A percentile compares a stretch with the other conserved stretches of the same genome.
phyloP scores from a whole-genome alignment of 257 asterid genomes.

The Rehmannia glutinosa region DNA sequence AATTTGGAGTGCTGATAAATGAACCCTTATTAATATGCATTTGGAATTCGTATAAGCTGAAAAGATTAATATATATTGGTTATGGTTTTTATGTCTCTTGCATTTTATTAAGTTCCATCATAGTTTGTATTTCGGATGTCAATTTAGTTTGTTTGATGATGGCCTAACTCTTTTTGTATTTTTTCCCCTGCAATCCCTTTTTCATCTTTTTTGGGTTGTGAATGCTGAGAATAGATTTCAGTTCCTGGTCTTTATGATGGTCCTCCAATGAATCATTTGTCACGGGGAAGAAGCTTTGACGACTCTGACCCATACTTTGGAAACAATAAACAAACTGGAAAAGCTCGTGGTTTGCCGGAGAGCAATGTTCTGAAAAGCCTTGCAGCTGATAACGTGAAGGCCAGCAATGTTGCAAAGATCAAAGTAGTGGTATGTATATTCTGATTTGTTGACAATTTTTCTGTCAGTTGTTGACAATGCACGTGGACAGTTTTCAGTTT shows the following conservation, averaged over 20 bases:
- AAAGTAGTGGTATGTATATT: conserved; percentile 80
- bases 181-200: neutral
- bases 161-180: neutral
- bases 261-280: conserved; percentile 52
- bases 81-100: neutral
- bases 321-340: conserved; percentile 61
- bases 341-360: conserved; percentile 61
- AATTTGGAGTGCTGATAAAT: neutral
- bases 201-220: conserved; percentile 15
- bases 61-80: neutral
- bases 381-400: conserved; percentile 75
- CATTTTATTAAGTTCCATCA: neutral
- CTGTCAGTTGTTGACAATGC: neutral
- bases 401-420: conserved; percentile 91
- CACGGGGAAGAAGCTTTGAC: conserved; percentile 76
- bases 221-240: conserved; percentile 43
- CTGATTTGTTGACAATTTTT: conserved; percentile 8
- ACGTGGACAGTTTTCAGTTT: neutral
- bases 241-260: conserved; percentile 60
- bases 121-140: neutral
- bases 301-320: conserved; percentile 62
- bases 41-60: neutral
- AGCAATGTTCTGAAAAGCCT: conserved; percentile 57
- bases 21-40: neutral
- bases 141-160: conserved; percentile 3